Evolutionary conservation across 139 green algal genomes (phyloP).

Genomic region (Coelastrella sp.): DNA sequence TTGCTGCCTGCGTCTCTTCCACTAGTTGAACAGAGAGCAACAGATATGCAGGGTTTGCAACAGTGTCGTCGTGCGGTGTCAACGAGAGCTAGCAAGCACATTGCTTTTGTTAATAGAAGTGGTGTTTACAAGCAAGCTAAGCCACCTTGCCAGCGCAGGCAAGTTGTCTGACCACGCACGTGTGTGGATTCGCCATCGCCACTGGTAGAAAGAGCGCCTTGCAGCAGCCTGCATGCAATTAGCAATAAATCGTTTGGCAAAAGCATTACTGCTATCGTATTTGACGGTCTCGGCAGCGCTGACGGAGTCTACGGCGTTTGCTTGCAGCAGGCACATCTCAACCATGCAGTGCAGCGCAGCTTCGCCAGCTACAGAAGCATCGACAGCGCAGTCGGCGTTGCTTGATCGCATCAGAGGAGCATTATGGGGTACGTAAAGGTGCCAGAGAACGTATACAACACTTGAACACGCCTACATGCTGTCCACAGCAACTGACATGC

Average conservation of each 20-base stretch:
- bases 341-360: constrained; percentile 26
- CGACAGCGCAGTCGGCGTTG: background rate
- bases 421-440: constrained; percentile 52
- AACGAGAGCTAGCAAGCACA: constrained; percentile 17
- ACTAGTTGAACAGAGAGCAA: background rate
- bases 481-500: too few species aligned
- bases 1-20: background rate
- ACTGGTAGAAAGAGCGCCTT: too few species aligned
- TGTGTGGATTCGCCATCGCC: background rate
- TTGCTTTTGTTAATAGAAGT: background rate
- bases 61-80: background rate
- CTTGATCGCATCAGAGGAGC: constrained; percentile 57
- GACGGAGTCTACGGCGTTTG: too few species aligned
- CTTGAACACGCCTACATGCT: too few species aligned
- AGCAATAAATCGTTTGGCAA: too few species aligned
- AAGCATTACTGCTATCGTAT: too few species aligned
- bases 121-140: background rate
- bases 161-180: background rate
- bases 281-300: too few species aligned
- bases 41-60: background rate
- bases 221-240: background rate
- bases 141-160: constrained; percentile 20
- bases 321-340: constrained; percentile 1
- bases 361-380: background rate
- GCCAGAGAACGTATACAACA: too few species aligned